Base-by-base conservation (phyloP, 1,284 basidiomycete species). In the Mycena sp. region DNA sequence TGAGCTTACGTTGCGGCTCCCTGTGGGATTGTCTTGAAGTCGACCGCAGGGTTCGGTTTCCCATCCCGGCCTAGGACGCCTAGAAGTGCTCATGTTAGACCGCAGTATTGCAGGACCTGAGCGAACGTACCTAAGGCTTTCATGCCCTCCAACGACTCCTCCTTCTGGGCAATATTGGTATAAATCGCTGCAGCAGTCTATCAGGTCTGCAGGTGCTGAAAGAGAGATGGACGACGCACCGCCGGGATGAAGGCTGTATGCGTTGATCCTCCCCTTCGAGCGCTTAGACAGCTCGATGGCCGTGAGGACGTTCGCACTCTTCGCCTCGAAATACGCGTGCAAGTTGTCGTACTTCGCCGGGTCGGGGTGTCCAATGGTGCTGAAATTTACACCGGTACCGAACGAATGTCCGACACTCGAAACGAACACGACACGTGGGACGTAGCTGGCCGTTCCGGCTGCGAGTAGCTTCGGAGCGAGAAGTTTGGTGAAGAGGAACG, bases 221-320 rank as follows among this genome's bases (percentile, higher is more conserved):
- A 1, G 41, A 30, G 12, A 23, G 11, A 41, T 2, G 16, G 3
- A 19, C 19, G 11, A 53, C 53, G 14, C 7, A 59, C 57, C 2
- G 3, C 57, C 57, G 19, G 57, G 57, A 25, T 35, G 35, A 14
- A 59, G 19, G 28, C 57, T 59, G 25, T 52, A 59, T n/a, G 41
- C 56, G 14, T 58, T 50, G 17, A 58, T 23, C 46, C 12, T 28
- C n/a, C n/a, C n/a, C n/a, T n/a, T n/a, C n/a, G n/a, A n/a, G n/a
- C n/a, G n/a, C n/a, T n/a, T n/a, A n/a, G 0, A 45, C 4, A 58
- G 46, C 46, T 58, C 46, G 29, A 49, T 41, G 1, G 56, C 56
- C 3, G 23, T 4, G 25, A 58, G 46, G 4, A 30, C 26, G 28
- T 32, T 58, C 2, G 46, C 56, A 6, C 37, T 14, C 23, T 50